Evolutionary conservation across 2,329 filamentous ascomycete genomes (phyloP), one percentile per base, ranked within the genome.

Genomic region (Diaporthe destruens): DNA sequence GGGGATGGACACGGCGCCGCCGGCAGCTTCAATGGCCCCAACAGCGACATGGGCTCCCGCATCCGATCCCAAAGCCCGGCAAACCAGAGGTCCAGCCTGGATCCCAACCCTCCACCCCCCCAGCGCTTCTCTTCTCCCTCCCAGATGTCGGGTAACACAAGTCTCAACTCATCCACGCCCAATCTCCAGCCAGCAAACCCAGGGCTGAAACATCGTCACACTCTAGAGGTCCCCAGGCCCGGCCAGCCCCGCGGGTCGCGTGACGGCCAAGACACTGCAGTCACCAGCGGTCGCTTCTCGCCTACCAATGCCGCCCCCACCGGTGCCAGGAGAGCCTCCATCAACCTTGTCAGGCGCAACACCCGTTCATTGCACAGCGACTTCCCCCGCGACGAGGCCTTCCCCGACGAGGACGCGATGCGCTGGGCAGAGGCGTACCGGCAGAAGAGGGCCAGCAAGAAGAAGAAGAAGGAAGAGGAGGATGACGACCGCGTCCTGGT

Each of bases 401-500:
- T 91, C 2, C 93, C 92, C 23, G 96, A 98, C 79, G 96, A 98
- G 77, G 96, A 98, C 79, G 95, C 96, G 49, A 88, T 93, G 72
- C 90, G 95, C 71, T 98, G 95, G 94, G 93, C 96, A 39, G 96
- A 99, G 82, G 93, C 94, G 49, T 95, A 98, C 78, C 92, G 94
- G 77, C 94, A 97, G 80, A 98, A 97, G 84, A 88, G 96, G 75
- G 95, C 95, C 9, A 97, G 93, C 81, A 96, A 95, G 85, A 89
- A 93, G 80, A 93, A 91, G 82, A 89, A 92, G 77, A 93, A 91
- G 79, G 95, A 98, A 75, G 93, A 92, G 75, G 92, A 98, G 77
- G 95, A 98, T 76, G 96, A 98, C 74, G 96, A 98, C 78, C 91
- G 95, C 75, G 96, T 99, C 12, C 89, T 98, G 42, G 95, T 99